These are phyloP conservation scores for Leishmania mexicana DNA, from an alignment of 208 protist species.

Conservation along the genomic window DNA sequence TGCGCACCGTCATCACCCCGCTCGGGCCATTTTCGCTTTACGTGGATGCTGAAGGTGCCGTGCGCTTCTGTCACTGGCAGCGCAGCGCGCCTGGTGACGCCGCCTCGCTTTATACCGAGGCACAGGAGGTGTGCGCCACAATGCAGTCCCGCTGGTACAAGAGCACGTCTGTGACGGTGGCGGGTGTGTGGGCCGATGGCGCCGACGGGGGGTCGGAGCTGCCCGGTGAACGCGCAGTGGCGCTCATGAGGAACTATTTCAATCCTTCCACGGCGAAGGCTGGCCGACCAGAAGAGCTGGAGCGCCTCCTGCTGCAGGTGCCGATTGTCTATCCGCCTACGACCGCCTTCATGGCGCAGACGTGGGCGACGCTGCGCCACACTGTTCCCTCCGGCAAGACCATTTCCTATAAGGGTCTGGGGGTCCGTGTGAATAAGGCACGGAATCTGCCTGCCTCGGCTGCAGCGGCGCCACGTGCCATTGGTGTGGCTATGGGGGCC, in stretches of 20 bases:
- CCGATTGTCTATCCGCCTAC: slow-evolving; percentile 41
- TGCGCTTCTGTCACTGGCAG: slow-evolving; percentile 63
- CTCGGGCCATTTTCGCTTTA: slow-evolving; percentile 60
- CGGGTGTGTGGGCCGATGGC: slow-evolving; percentile 1
- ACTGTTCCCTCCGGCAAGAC: slow-evolving; percentile 43
- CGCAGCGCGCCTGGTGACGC: slow-evolving; percentile 12
- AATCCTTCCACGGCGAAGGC: slow-evolving; percentile 17
- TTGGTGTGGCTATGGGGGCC: slow-evolving; percentile 60
- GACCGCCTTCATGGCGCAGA: slow-evolving; percentile 35
- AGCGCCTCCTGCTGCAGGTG: slow-evolving; percentile 43
- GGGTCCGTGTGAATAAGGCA: slow-evolving; percentile 21
- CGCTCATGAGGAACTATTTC: slow-evolving; percentile 48
- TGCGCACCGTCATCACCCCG: slow-evolving; percentile 42
- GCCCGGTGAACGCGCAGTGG: slow-evolving; percentile 25
- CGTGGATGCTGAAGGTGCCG: slow-evolving; percentile 53
- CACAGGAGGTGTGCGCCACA: slow-evolving; percentile 17
- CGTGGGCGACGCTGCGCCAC: slow-evolving; percentile 52
- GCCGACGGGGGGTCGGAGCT: not conserved
- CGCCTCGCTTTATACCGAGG: slow-evolving; percentile 20
- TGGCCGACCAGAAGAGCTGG: slow-evolving; percentile 22
- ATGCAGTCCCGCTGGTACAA: slow-evolving; percentile 40
- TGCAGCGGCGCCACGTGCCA: slow-evolving; percentile 39
- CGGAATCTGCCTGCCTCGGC: not conserved
- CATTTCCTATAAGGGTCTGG: slow-evolving; percentile 61
- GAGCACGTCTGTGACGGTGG: slow-evolving; percentile 5